A percentile compares a stretch with the other conserved stretches of the same genome.
These are phyloP conservation scores for Venturiaceae sp. DNA, from an alignment of 2,329 filamentous ascomycete genomes.

Conservation along the genomic window DNA sequence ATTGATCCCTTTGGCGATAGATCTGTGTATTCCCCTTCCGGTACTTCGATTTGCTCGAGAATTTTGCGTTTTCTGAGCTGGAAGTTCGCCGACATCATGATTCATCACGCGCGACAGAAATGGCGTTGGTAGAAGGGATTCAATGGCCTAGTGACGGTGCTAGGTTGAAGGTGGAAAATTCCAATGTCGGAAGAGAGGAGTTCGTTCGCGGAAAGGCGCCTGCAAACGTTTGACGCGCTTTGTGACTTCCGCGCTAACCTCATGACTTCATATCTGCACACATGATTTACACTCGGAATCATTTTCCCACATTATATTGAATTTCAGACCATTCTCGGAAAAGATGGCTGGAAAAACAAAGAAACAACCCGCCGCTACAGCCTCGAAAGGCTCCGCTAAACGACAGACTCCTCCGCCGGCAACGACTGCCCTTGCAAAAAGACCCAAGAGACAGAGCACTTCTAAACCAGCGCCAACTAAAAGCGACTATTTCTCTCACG, in stretches of 20 bases:
- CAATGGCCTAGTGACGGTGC: background rate
- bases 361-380: conserved; percentile 13
- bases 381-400: conserved; percentile 23
- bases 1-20: conserved; percentile 82
- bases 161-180: background rate
- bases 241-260: background rate
- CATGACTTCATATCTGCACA: background rate
- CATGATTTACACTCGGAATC: background rate
- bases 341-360: conserved; percentile 21
- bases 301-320: background rate
- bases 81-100: conserved; percentile 18
- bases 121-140: background rate
- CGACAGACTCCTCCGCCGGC: conserved; percentile 20
- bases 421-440: conserved; percentile 24
- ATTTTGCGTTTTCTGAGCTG: conserved; percentile 60
- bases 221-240: too few relatives aligned
- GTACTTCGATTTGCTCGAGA: conserved; percentile 57
- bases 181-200: background rate
- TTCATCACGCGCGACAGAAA: background rate
- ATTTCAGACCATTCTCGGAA: background rate
- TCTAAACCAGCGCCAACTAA: conserved; percentile 16
- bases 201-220: too few relatives aligned
- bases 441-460: background rate
- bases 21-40: conserved; percentile 66
- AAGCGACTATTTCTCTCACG: conserved; percentile 22